Base-by-base conservation (phyloP, 2,329 filamentous ascomycete species). In the Diaporthe ampelina region DNA sequence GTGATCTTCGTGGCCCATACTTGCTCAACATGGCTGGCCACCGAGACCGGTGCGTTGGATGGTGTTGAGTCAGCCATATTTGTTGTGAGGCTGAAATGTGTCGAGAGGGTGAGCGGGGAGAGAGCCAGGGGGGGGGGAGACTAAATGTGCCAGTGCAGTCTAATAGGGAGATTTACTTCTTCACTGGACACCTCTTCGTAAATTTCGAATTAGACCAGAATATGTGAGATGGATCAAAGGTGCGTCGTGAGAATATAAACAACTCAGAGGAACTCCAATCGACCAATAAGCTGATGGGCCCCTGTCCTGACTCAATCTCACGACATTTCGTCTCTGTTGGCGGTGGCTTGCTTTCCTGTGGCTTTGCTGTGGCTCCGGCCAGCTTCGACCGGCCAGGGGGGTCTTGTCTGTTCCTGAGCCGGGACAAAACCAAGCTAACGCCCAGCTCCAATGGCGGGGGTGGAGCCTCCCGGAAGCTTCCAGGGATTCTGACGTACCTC, bases 1-100 rank as follows among this genome's bases (percentile, higher is more conserved):
- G 83, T 79, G 70, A 85, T 78, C 72, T 88, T 84, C 73, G 81
- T 79, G 74, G 80, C 78, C 80, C 81, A 82, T 63, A 80, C 79
- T n/a, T 75, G 70, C 29, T 78, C 77, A 37, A 82, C 80, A 71
- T 81, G 80, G 11, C 65, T 69, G 50, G 80, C 45, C 17, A 77
- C 67, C 9, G 74, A 65, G 71, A 72, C 67, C 43, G 77, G 65
- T 4, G 70, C 21, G 59, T 29, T 71, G 24, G 70, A 11, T 19
- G 72, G 57, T 19, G 72, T 37, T 54, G 68, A 26, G 29, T 52
- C 61, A 57, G 74, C 56, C 74, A 76, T 76, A 17, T 24, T 52
- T 10, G 58, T 54, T 52, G 69, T 9, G 45, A 40, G 24, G 13
- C 26, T 50, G 19, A 13, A 6, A 50, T 58, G n/a, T 26, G 37